Base-by-base conservation (phyloP, 1,284 basidiomycete species). In the Cutaneotrichosporon dermatis region DNA sequence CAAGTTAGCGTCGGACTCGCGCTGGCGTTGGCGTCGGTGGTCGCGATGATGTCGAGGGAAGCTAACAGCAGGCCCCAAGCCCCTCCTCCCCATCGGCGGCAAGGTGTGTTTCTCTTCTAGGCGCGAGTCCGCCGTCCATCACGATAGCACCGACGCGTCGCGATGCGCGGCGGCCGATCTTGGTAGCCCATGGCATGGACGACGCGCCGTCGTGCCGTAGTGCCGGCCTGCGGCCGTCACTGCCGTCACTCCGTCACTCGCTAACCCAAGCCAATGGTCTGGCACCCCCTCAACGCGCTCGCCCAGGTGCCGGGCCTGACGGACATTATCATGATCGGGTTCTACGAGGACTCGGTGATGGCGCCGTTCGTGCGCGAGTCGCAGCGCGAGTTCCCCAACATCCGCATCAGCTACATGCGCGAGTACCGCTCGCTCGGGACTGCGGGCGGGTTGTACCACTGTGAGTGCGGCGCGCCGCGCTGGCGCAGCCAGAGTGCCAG, bases 391-490 rank as follows among this genome's bases (percentile, higher is more conserved):
- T 82, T 82, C 67, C 79, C 80, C 44, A 79, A 80, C 59, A 73
- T 82, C 62, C 62, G 65, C 40, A 80, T 82, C 64, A 78, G 76
- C 59, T 82, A 82, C 70, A 66, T 82, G 55, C 72, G 81, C 53
- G 81, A 82, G 63, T 82, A 80, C 68, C 71, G 79, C 51, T 74
- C 80, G 2, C 70, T 82, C 6, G 81, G 81, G 13, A 82, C 81
- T 3, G 81, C 81, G 5, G 80, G 80, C 35, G 80, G 77, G 41
- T 68, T 76, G 12, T 79, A 78, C 60, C 75, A 77, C 62, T 77
- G 73, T 74, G 51, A 70, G 74, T 66, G 25, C n/a, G 50, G 3
- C 43, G 10, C 9, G 15, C 25, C 25, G 25, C 25, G 25, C 25
- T 25, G 25, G 25, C 25, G 25, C 25, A 25, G 25, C 25, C 25